Base-by-base conservation (phyloP, 2,329 filamentous ascomycete genomes). In the Colletotrichum eleusines region DNA sequence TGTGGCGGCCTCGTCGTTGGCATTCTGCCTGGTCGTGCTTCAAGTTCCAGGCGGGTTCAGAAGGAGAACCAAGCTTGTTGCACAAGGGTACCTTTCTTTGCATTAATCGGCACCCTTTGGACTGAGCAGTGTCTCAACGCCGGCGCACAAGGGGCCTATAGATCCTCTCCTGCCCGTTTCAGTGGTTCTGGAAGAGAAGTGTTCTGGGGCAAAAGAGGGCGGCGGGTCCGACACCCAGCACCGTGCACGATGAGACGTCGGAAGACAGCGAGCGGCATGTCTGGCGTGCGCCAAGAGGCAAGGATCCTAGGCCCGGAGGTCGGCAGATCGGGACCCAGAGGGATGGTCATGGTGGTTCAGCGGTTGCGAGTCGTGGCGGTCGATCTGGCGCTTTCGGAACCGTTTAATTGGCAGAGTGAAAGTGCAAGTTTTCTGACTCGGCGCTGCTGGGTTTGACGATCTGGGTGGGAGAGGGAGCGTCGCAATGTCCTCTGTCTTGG, bases 341-440 rank as follows among this genome's bases (percentile, higher is more conserved):
- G 12, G 9, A 38, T 38, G n/a, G 48, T 14, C 26, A 26, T 31
- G 26, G 31, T 16, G 20, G 2, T 23, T 38, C 16, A 7, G 12
- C 8, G 50, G 6, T 31, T 31, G 50, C 20, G 8, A 33, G 23
- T 5, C n/a, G 33, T 26, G 33, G 18, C 18, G 35, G 53, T 35
- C 12, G 20, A 38, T 18, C 53, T 16, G 53, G 53, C 40, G 26
- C 26, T 66, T 51, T 53, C 23, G 35, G 46, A 28, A 35, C 59
- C 50, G 63, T 38, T 66, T 53, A 26, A 53, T 44, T 33, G 35
- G 60, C 46, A 35, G 54, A 9, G 14, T 26, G n/a, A 66, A n/a
- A 5, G 28, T 6, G 12, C n/a, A 18, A 14, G 12, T 40, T 35
- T 50, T 26, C 28, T 31, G 42, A 59, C 35, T 65, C 54, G 50